A percentile compares a stretch with the other conserved stretches of the same genome.
phyloP scores from a whole-genome alignment of 2,329 filamentous ascomycete species.

The Neonectria hederae region DNA sequence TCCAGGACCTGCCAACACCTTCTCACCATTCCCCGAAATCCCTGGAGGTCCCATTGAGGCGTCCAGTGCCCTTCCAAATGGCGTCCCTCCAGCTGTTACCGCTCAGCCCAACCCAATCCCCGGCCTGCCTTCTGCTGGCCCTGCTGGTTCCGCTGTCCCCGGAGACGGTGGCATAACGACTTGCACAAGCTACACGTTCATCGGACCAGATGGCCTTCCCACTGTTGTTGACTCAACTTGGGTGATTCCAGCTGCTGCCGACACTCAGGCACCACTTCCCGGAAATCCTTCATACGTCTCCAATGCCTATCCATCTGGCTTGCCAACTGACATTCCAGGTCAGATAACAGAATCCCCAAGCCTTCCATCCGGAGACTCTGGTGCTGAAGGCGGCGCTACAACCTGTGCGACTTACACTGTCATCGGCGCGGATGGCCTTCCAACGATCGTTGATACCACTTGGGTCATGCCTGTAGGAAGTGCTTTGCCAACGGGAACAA shows the following conservation, averaged over 20 bases:
- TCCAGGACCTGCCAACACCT: constrained; percentile 36
- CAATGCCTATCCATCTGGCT: constrained; percentile 28
- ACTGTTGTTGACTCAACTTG: constrained; percentile 47
- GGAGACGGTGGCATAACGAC: constrained; percentile 30
- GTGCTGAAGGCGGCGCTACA: constrained; percentile 25
- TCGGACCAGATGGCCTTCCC: constrained; percentile 37
- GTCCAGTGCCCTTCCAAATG: constrained; percentile 31
- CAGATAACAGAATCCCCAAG: constrained; percentile 29
- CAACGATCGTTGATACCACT: constrained; percentile 46
- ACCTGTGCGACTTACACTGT: constrained; percentile 46
- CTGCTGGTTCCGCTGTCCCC: constrained; percentile 17
- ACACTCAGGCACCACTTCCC: constrained; percentile 31
- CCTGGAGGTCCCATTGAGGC: constrained; percentile 22
- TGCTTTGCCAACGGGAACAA: constrained; percentile 32
- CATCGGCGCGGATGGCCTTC: constrained; percentile 42
- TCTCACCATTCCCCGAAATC: constrained; percentile 22
- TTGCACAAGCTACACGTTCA: constrained; percentile 39
- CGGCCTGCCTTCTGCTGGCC: constrained; percentile 5
- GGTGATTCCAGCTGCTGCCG: constrained; percentile 38
- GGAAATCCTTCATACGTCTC: constrained; percentile 36
- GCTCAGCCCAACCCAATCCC: constrained; percentile 22
- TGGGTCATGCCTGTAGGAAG: constrained; percentile 39
- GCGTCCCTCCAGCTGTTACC: constrained; percentile 21
- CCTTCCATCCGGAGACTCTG: constrained; percentile 13
- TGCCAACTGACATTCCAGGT: constrained; percentile 38